Base-by-base conservation (phyloP, 1,284 basidiomycete species). In the Anthracocystis panici-leucophaei region DNA sequence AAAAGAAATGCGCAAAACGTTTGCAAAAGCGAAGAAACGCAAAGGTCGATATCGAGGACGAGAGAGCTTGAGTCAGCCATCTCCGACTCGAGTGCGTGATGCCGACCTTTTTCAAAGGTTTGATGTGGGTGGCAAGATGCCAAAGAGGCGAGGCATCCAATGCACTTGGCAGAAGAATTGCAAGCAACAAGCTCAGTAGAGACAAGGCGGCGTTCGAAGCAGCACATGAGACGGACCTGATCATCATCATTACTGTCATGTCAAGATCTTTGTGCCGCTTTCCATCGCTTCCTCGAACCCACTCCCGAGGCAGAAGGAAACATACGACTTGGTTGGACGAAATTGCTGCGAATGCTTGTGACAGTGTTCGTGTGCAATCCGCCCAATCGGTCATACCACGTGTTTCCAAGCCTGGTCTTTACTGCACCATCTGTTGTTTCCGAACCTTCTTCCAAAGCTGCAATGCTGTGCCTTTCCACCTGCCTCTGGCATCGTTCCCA, bases 51-150 rank as follows among this genome's bases (percentile, higher is more conserved):
- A 59, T 65, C 72, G 72, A 75, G 72, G 72, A 75, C 72, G 72
- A 75, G 72, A 75, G 50, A 65, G 69, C 69, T 72, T 72, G 41
- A 40, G 72, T 75, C 67, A 75, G 72, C 72, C 35, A 65, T 75
- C 72, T 75, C 72, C 72, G 56, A 65, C 72, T 75, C 62, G 65
- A 71, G 50, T 71, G 63, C 68, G 63, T 57, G 31, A 61, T 61
- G 62, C 68, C 55, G 58, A 58, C 68, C 55, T 71, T 45, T 27
- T 9, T 23, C 29, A 33, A n/a, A 14, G 12, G 46, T 31, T 31
- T 11, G 25, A 29, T 46, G 45, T 46, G 23, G 46, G 27, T 48
- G 27, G 46, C 23, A n/a, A 29, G 11, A 25, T 18, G 27, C 18
- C 14, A 31, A 31, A 16, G 14, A 10, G 46, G 7, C n/a, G 27